Evolutionary conservation across 2,329 filamentous ascomycete species (phyloP), one percentile per base, ranked within the genome.

Genomic region (Phialocephala sp.): DNA sequence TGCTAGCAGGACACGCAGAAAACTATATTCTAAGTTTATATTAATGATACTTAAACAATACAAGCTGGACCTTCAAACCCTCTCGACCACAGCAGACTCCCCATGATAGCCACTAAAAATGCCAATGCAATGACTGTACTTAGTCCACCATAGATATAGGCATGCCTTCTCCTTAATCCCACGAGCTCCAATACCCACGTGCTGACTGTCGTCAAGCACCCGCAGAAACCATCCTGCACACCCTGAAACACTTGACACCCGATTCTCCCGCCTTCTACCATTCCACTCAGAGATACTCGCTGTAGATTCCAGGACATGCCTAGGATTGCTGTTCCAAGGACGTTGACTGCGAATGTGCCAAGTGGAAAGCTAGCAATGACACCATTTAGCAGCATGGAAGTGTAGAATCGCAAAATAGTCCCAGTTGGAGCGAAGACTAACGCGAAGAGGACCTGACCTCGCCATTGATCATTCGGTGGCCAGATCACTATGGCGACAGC

Each of bases 361-460:
- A 97, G 77, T 0, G 93, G 93, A 70, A 97, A 97, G 0, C 82
- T 78, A 0, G 86, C 78, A 0, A 87, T 69, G 15, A 85, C 80
- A 0, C 84, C 80, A 71, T 97, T 97, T 18, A 96, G 83, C 20
- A 80, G 76, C 14, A 90, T 74, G 0, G 90, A 90, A 1, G 85
- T 77, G 74, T 92, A 93, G 80, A 91, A 96, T 4, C 94, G 85
- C 0, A 84, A 72, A 0, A 97, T 77, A 70, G 90, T 93, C 0
- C 93, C 94, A 0, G 91, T 69, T 0, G 93, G 94, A 0, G 92
- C 91, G 72, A 97, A 94, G 2, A 93, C 87, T 41, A 94, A 81
- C 0, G 92, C 85, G 72, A 97, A 93, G 0, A 91, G 79, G 0
- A 85, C 90, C 55, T 88, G 80, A 1, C 90, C 89, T 24, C 93